Conservation (phyloP, 139 green algal genomes). For the Diplosphaera chodatii region DNA sequence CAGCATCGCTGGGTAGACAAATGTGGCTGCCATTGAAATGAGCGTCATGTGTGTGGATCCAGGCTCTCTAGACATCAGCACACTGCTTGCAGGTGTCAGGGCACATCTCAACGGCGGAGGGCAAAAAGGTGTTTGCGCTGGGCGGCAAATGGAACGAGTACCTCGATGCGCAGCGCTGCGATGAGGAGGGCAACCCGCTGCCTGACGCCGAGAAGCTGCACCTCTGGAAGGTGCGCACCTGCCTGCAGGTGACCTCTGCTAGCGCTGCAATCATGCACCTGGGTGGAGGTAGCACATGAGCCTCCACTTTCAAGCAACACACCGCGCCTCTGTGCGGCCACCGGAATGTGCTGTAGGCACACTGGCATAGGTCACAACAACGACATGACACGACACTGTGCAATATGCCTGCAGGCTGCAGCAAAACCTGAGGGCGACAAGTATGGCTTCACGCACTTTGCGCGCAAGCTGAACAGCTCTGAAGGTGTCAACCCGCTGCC, state of each 20-base stretch:
- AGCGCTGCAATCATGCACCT: too few species aligned
- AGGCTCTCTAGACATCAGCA: too few species aligned
- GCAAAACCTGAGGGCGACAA: slow-evolving; percentile 74
- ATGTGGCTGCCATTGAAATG: too few species aligned
- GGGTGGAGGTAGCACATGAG: too few species aligned
- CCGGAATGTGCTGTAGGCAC: too few species aligned
- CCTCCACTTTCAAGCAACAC: too few species aligned
- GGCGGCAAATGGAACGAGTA: slow-evolving; percentile 79
- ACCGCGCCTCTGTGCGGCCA: too few species aligned
- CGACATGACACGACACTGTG: too few species aligned
- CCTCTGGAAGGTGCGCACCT: slow-evolving; percentile 63
- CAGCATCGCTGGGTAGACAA: too few species aligned
- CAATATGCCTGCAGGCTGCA: slow-evolving; percentile 28
- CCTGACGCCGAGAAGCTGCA: slow-evolving; percentile 33
- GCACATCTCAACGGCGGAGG: slow-evolving; percentile 54
- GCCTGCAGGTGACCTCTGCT: too few species aligned
- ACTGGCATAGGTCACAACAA: too few species aligned
- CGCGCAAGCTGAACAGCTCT: slow-evolving; percentile 67
- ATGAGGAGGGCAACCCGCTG: slow-evolving; percentile 54
- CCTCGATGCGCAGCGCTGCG: slow-evolving; percentile 63
- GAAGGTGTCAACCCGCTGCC: slow-evolving; percentile 54
- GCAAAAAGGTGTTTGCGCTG: slow-evolving; percentile 59
- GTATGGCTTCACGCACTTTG: slow-evolving; percentile 88
- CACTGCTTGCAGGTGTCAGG: slow-evolving; percentile 42
- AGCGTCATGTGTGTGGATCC: background rate